Evolutionary conservation across 441 rosid species (phyloP), one percentile per base, ranked within the genome.

Genomic region (Cnidoscolus chayamansa): DNA sequence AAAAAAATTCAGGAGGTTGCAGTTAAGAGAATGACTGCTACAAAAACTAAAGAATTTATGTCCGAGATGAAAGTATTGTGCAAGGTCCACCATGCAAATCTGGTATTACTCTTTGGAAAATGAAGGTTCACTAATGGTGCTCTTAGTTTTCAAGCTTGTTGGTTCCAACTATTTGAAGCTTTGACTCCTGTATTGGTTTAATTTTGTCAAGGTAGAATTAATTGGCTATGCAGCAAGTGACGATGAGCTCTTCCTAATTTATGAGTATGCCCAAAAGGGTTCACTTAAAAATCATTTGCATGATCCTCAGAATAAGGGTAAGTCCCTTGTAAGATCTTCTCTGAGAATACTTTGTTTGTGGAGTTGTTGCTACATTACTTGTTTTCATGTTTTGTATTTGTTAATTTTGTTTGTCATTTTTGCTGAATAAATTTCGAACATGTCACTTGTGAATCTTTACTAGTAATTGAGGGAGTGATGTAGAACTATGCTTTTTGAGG

Each of bases 41-140:
- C 95, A 48, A 92, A 95, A 72, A 87, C 97, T 30, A 95, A 87
- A 85, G 98, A 95, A 86, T 95, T 95, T 80, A 84, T 84, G 78
- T 91, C 93, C n/a, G 98, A 95, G 82, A 86, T 95, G 96, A 95
- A 92, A 83, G 90, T 95, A 72, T 77, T 95, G 79, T 92, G 99
- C 89, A 91, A 81, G 83, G 98, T 95, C 82, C 99, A 95, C 82
- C 99, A 95, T 78, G 75, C 97, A 64, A 92, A 92, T 84, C 89
- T 95, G 96, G 99, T 92, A 95, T 63, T 63, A 54, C 76, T 71
- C 63, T 70, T 61, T 60, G 31, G 54, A 10, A 56, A 32, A 32
- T 66, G 20, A 60, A 35, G 50, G 57, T 63, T 35, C 25, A 35
- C 53, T 43, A 8, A 20, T 67, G 65, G 35, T 48, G 35, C 1